A percentile compares a stretch with the other conserved stretches of the same genome.
These are phyloP conservation scores for Dothistroma septosporum DNA, from an alignment of 2,329 filamentous ascomycete genomes.

Conservation along the genomic window DNA sequence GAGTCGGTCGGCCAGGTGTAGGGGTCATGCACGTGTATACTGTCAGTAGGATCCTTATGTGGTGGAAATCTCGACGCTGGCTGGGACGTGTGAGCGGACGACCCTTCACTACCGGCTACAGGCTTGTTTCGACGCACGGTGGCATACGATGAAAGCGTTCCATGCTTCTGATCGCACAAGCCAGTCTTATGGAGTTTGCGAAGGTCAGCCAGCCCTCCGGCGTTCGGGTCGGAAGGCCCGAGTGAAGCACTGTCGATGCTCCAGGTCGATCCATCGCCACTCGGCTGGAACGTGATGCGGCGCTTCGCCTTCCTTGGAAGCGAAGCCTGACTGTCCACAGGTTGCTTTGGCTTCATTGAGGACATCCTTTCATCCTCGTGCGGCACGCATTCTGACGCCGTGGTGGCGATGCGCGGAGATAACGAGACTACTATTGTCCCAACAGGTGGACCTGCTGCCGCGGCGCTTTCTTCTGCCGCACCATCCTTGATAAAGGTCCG, in stretches of 20 bases:
- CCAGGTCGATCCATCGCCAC: constrained; percentile 12
- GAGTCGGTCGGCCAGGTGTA: constrained; percentile 26
- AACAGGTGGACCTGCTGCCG: background rate
- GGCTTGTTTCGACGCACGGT: background rate
- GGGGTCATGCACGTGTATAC: constrained; percentile 6
- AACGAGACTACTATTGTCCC: background rate
- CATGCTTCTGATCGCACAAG: constrained; percentile 4
- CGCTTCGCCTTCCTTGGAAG: constrained; percentile 11
- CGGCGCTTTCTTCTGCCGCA: background rate
- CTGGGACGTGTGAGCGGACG: background rate
- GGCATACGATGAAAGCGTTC: constrained; percentile 12
- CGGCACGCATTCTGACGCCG: background rate
- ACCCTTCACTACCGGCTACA: background rate
- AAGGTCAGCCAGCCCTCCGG: constrained; percentile 26
- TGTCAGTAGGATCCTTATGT: constrained; percentile 11
- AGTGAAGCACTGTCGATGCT: constrained; percentile 1
- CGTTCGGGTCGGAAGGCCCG: constrained; percentile 17
- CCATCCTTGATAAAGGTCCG: constrained; percentile 31
- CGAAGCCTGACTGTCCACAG: constrained; percentile 8
- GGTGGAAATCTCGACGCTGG: constrained; percentile 8
- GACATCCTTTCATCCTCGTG: background rate
- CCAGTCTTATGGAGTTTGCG: constrained; percentile 14
- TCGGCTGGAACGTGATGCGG: constrained; percentile 17
- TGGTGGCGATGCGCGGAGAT: constrained; percentile 8
- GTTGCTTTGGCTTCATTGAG: constrained; percentile 3